Evolutionary conservation across 306 rosid species (phyloP), one percentile per base, ranked within the genome.

Genomic region (Citrullus colocynthis): DNA sequence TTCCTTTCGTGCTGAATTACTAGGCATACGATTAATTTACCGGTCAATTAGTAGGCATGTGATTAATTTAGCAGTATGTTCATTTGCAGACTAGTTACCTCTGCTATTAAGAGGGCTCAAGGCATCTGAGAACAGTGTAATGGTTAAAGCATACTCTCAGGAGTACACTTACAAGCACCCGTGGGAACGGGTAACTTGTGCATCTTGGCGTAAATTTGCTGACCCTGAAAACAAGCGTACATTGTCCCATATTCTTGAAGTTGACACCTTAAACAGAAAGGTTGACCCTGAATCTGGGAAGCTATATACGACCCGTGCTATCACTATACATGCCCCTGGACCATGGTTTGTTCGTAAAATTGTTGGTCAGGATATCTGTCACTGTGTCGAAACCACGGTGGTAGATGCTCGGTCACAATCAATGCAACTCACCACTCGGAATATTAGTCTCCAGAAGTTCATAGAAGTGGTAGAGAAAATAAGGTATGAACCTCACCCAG

Each of bases 181-280:
- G 3, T 95, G 99, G 97, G 97, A 95, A 76, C 78, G 97, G 75
- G 99, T 92, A 69, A 90, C 91, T 52, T 85, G 89, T 39, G 97
- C 97, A 49, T 89, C 97, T 16, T 95, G 97, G 97, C 94, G 96
- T 81, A 95, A 92, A 84, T 95, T 92, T 83, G 79, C 92, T 9
- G 97, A 95, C 34, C 85, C 88, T 11, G 99, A 95, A 80, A 95
- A 92, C 76, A 92, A 90, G 63, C 93, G 87, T 45, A 56, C 84
- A 9, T 79, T 93, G 14, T 80, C 93, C n/a, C 99, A 95, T 42
- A 82, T 95, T 80, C 89, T 89, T 75, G 93, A 95, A 70, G 97
- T 92, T 18, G 96, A 95, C 80, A 92, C 96, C 11, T 82, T 95
- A 84, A 95, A 84, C 78, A 85, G 78, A 66, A 87, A 69, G 59